Evolutionary conservation across 208 protist genomes (phyloP), one percentile per base, ranked within the genome.

Genomic region (Crithidia sp.): DNA sequence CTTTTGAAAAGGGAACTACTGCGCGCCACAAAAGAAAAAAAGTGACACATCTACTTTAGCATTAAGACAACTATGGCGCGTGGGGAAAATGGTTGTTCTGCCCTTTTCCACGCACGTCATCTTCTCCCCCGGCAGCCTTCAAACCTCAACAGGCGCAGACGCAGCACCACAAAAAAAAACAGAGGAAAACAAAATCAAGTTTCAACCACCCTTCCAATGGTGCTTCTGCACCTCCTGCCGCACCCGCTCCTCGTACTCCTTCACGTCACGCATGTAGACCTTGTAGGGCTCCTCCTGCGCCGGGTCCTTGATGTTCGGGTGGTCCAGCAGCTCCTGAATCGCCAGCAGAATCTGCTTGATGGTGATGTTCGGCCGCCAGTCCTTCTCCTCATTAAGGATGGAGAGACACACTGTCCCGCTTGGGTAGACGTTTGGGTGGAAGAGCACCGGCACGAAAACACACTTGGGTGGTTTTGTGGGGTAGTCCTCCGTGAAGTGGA

Each of bases 361-460:
- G 3, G 97, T 99, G 37, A 99, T 97, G 41, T 92, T 95, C 19
- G 99, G 98, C 70, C 98, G 95, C 99, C 99, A 99, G 73, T 99
- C 98, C 77, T 99, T 98, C 57, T 99, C 98, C 71, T 99, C 98
- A 74, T 99, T 99, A 2, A 99, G 74, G 63, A 99, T 98, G n/a
- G 91, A 98, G 5, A 99, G 81, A 86, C 99, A 99, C 16, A 99
- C 98, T 7, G 98, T 99, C 28, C 99, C 99, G 54, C 95, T 98
- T 2, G 98, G 98, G 77, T 99, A 99, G 5, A 99, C 87, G 81
- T 99, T 99, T 16, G 99, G 99, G 84, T 99, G 99, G 81, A 99
- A 99, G 14, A 99, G 87, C 7, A 98, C 91, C 36, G 96, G 96
- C 4, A 74, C 85, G 68, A 99, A 99, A 83, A 95, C 90, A 88